Conservation (phyloP, 2,329 filamentous ascomycete species). For the Balansia obtecta region DNA sequence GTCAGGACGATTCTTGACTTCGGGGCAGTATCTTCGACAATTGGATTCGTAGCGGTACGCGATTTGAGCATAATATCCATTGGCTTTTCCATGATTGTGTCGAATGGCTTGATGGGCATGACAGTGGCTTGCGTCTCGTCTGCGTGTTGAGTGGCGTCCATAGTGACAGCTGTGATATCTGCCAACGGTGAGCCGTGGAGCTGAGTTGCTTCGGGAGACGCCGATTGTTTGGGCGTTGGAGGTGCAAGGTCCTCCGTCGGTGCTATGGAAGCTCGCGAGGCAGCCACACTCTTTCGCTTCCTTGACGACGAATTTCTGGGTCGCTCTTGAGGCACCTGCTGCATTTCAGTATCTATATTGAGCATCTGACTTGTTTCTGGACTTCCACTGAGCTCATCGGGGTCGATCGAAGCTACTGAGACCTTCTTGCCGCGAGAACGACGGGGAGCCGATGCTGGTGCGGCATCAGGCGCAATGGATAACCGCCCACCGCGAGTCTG, state of each 20-base stretch:
- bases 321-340: constrained; percentile 19
- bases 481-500: constrained; percentile 28
- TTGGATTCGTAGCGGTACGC: constrained; percentile 52
- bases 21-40: constrained; percentile 63
- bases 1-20: constrained; percentile 87
- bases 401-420: constrained; percentile 11
- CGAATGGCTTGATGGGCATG: constrained; percentile 63
- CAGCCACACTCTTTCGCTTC: constrained; percentile 53
- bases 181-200: constrained; percentile 46
- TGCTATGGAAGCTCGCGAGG: constrained; percentile 27
- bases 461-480: constrained; percentile 32
- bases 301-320: constrained; percentile 38
- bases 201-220: constrained; percentile 42
- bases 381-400: constrained; percentile 6
- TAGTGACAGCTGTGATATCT: constrained; percentile 57
- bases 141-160: constrained; percentile 33
- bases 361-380: constrained; percentile 20
- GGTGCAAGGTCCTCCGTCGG: constrained; percentile 26
- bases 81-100: constrained; percentile 71
- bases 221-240: constrained; percentile 38
- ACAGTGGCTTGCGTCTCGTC: constrained; percentile 29
- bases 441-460: constrained; percentile 30
- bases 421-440: constrained; percentile 30
- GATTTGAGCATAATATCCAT: constrained; percentile 92
- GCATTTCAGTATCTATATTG: constrained; percentile 22